Evolutionary conservation across 305 asterid species (phyloP).

Genomic region (Salvia sclarea): DNA sequence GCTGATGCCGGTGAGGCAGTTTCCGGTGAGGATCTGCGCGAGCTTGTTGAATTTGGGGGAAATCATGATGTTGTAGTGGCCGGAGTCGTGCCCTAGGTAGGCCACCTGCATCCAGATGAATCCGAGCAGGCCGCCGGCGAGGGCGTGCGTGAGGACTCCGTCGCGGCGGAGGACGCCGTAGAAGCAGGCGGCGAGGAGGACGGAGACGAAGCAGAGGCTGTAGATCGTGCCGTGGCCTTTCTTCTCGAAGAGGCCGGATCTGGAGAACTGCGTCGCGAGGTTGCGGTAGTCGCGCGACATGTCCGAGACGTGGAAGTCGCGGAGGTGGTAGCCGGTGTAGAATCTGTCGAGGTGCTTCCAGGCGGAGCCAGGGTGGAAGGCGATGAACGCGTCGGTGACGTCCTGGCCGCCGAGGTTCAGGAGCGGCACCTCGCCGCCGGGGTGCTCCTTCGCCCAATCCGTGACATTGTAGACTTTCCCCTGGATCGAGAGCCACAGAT

Average conservation of each 20-base stretch:
- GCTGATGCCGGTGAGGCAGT: conserved; percentile 69
- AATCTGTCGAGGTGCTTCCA: conserved; percentile 51
- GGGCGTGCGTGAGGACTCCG: conserved; percentile 42
- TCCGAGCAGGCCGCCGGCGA: conserved; percentile 54
- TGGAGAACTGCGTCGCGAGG: conserved; percentile 38
- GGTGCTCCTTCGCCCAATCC: conserved; percentile 57
- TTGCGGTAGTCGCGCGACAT: conserved; percentile 58
- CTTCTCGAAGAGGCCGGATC: conserved; percentile 53
- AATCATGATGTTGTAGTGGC: conserved; percentile 61
- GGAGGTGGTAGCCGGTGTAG: conserved; percentile 56
- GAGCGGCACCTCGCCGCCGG: conserved; percentile 60
- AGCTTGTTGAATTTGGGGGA: conserved; percentile 44
- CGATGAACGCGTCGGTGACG: conserved; percentile 66
- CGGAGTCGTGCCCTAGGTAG: conserved; percentile 70
- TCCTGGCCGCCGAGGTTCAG: conserved; percentile 59
- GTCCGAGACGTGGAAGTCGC: conserved; percentile 52
- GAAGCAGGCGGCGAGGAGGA: conserved; percentile 40
- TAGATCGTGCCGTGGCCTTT: conserved; percentile 59
- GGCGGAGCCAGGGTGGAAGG: conserved; percentile 62
- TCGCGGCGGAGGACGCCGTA: conserved; percentile 47
- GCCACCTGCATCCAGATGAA: conserved; percentile 74
- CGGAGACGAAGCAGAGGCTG: conserved; percentile 37
- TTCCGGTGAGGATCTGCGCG: conserved; percentile 52
- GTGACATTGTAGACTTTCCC: conserved; percentile 65
- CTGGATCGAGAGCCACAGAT: conserved; percentile 62